These are phyloP conservation scores for Hypoxylon sp. DNA, from an alignment of 2,329 filamentous ascomycete species.

Conservation along the genomic window DNA sequence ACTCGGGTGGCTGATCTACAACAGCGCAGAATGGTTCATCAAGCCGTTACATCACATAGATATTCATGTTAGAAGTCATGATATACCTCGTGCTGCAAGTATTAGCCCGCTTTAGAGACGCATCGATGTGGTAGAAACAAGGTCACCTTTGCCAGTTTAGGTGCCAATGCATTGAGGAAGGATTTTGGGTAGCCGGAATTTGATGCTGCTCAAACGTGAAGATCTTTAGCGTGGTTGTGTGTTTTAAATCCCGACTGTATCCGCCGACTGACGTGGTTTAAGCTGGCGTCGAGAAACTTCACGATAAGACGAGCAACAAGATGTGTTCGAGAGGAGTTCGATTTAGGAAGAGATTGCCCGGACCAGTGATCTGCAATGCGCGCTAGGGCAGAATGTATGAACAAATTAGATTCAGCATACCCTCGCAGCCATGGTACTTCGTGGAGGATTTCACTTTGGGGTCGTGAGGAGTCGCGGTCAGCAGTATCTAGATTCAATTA, in stretches of 20 bases:
- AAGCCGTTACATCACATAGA: slow-evolving; percentile 29
- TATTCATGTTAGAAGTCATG: slow-evolving; percentile 21
- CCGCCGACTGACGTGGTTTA: slow-evolving; percentile 41
- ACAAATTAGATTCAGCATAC: slow-evolving; percentile 24
- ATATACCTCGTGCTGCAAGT: slow-evolving; percentile 28
- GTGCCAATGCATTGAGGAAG: slow-evolving; percentile 21
- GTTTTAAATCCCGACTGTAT: slow-evolving; percentile 33
- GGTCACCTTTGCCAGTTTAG: slow-evolving; percentile 25
- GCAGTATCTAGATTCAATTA: slow-evolving; percentile 37
- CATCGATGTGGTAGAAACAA: slow-evolving; percentile 26
- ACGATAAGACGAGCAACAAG: slow-evolving; percentile 38
- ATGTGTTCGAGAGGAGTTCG: slow-evolving; percentile 26
- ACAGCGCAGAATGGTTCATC: slow-evolving; percentile 18
- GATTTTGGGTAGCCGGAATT: slow-evolving; percentile 8
- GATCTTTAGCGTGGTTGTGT: slow-evolving; percentile 29
- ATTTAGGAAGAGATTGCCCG: slow-evolving; percentile 42
- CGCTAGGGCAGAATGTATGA: slow-evolving; percentile 25
- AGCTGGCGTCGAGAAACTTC: slow-evolving; percentile 34
- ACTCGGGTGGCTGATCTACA: slow-evolving; percentile 35
- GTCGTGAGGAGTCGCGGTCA: slow-evolving; percentile 25
- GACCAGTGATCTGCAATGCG: slow-evolving; percentile 40
- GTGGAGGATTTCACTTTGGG: slow-evolving; percentile 33
- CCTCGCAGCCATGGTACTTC: slow-evolving; percentile 12
- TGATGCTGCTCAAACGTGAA: slow-evolving; percentile 15
- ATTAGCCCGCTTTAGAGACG: slow-evolving; percentile 23